phyloP scores from a whole-genome alignment of 495 filamentous ascomycete genomes.

The Xylaria nigripes region DNA sequence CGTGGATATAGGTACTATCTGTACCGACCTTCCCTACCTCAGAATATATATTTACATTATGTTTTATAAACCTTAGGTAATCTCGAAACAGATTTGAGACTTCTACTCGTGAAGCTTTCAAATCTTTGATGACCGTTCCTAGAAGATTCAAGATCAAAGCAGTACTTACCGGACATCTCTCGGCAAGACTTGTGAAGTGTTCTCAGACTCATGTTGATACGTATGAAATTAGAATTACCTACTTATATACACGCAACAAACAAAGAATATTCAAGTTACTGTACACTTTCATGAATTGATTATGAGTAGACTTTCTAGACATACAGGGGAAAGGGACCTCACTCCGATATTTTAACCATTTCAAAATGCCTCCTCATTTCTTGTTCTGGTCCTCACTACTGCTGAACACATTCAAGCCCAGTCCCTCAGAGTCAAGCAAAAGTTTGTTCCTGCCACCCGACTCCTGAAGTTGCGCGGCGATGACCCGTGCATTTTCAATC shows the following conservation, averaged over 20 bases:
- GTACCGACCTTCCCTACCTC: too few species aligned
- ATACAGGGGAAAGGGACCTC: conserved; percentile 39
- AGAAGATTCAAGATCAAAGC: background rate
- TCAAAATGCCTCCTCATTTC: conserved; percentile 16
- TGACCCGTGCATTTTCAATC: conserved; percentile 89
- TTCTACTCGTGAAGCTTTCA: too few species aligned
- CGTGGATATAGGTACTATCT: too few species aligned
- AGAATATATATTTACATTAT: too few species aligned
- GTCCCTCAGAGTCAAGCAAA: conserved; percentile 77
- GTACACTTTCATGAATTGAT: conserved; percentile 19
- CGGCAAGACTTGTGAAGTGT: too few species aligned
- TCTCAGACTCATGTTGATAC: too few species aligned
- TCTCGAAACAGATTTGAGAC: too few species aligned
- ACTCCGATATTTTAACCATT: background rate
- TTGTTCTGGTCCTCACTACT: conserved; percentile 41
- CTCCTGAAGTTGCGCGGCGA: conserved; percentile 77
- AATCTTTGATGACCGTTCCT: too few species aligned
- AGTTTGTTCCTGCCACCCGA: conserved; percentile 86
- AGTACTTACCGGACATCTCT: background rate
- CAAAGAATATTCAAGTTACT: conserved; percentile 12
- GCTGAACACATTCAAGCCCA: conserved; percentile 78
- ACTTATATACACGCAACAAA: background rate
- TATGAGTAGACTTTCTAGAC: conserved; percentile 16
- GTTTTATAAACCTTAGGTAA: too few species aligned
- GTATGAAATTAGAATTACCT: too few species aligned